These are phyloP conservation scores for Syzygium aqueum DNA, from an alignment of 345 rosid species.

Conservation along the genomic window DNA sequence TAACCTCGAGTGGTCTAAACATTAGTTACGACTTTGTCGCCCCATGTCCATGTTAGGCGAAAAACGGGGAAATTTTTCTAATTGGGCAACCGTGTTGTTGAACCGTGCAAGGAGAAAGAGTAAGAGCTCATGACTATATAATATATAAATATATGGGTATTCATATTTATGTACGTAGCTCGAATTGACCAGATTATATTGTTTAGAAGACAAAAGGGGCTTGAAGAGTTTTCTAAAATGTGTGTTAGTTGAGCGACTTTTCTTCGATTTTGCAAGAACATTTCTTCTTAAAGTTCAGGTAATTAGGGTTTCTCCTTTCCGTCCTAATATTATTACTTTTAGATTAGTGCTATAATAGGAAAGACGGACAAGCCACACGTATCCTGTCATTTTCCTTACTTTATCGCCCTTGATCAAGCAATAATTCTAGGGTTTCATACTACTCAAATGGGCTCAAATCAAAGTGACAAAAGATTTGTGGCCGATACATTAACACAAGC, in stretches of 20 bases:
- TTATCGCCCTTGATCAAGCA: background rate
- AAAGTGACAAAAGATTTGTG: background rate
- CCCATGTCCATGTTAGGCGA: background rate
- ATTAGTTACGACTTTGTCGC: background rate
- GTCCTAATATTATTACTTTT: background rate
- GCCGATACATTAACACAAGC: background rate
- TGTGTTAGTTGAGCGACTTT: background rate
- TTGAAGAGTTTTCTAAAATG: background rate
- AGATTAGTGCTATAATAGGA: background rate
- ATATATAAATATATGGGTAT: background rate
- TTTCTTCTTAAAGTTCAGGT: background rate
- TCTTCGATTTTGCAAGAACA: background rate
- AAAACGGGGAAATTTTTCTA: conserved; percentile 4
- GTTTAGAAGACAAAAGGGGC: background rate
- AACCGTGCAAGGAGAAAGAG: conserved; percentile 14
- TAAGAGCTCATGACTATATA: background rate
- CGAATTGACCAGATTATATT: background rate
- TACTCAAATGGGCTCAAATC: background rate
- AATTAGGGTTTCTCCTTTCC: background rate
- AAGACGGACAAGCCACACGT: background rate
- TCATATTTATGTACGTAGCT: background rate
- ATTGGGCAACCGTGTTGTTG: conserved; percentile 20
- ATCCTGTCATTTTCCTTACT: background rate
- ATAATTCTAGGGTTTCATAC: background rate
- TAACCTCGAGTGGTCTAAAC: background rate